These are phyloP conservation scores for Podaxis mareebaensis DNA, from an alignment of 768 basidiomycete species.

Conservation along the genomic window DNA sequence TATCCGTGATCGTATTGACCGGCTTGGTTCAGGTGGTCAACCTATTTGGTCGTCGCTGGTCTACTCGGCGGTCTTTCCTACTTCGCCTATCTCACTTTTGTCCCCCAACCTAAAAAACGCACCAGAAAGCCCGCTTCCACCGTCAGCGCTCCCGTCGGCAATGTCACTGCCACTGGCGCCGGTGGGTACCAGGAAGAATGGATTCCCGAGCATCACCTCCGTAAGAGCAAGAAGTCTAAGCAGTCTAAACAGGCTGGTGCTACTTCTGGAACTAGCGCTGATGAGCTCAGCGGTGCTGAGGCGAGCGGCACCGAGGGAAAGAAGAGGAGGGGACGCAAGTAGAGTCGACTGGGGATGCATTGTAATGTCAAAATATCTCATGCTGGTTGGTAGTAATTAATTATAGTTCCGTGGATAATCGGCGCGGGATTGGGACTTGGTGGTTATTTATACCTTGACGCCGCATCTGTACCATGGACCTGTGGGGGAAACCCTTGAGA, in stretches of 20 bases:
- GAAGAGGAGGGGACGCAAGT: conserved; percentile 55
- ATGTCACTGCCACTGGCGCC: conserved; percentile 63
- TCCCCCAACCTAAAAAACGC: conserved; percentile 63
- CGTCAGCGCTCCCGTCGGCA: conserved; percentile 54
- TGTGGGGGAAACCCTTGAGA: background rate
- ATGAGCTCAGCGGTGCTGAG: conserved; percentile 68
- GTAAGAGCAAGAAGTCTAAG: conserved; percentile 57
- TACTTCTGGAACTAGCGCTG: conserved; percentile 53
- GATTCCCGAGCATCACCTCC: conserved; percentile 90
- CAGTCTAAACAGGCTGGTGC: conserved; percentile 47
- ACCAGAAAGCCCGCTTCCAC: conserved; percentile 43
- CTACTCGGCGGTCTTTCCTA: conserved; percentile 65
- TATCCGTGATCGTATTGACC: background rate
- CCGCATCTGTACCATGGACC: background rate
- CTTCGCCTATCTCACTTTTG: conserved; percentile 62
- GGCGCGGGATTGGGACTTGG: background rate
- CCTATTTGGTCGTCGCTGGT: conserved; percentile 70
- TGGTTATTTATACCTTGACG: conserved; percentile 6
- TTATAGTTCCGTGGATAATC: conserved; percentile 3
- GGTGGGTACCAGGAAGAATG: conserved; percentile 85
- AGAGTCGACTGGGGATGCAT: conserved; percentile 10
- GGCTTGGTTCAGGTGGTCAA: conserved; percentile 47
- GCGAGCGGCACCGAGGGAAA: conserved; percentile 63
- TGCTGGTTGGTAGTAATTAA: conserved; percentile 9
- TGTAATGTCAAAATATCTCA: conserved; percentile 11